phyloP scores from a whole-genome alignment of 305 asterid species.

The Andrographis paniculata region DNA sequence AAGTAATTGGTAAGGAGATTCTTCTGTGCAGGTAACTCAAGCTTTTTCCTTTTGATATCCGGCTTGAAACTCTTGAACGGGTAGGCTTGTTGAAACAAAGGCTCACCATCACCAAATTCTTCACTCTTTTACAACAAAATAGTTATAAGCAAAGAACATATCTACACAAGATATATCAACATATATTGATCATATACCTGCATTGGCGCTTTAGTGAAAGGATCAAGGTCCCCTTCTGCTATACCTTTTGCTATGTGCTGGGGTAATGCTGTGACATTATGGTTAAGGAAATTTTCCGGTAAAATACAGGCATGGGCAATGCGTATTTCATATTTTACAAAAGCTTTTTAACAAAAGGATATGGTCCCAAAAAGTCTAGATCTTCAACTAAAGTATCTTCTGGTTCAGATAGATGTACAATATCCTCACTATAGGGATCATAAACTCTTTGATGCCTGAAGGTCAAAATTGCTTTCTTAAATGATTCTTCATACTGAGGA shows the following conservation, averaged over 20 bases:
- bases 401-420: slow-evolving; percentile 18
- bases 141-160: too few relatives aligned
- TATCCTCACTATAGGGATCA: slow-evolving; percentile 50
- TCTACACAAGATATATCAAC: too few relatives aligned
- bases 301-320: background rate
- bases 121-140: slow-evolving; percentile 10
- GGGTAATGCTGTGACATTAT: background rate
- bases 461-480: slow-evolving; percentile 75
- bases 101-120: slow-evolving; percentile 30
- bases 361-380: background rate
- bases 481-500: slow-evolving; percentile 74
- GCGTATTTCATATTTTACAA: background rate
- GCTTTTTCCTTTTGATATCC: slow-evolving; percentile 51
- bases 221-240: background rate
- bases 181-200: background rate
- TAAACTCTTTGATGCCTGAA: slow-evolving; percentile 88
- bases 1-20: slow-evolving; percentile 85
- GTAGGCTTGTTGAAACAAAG: slow-evolving; percentile 34
- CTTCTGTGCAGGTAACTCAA: slow-evolving; percentile 85
- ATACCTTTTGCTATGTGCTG: background rate
- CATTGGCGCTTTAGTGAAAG: background rate
- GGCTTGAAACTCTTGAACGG: slow-evolving; percentile 52
- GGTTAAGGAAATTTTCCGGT: background rate
- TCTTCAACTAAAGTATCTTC: background rate
- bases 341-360: background rate